Conservation (phyloP, 441 rosid genomes). For the Macaranga tanarius region DNA sequence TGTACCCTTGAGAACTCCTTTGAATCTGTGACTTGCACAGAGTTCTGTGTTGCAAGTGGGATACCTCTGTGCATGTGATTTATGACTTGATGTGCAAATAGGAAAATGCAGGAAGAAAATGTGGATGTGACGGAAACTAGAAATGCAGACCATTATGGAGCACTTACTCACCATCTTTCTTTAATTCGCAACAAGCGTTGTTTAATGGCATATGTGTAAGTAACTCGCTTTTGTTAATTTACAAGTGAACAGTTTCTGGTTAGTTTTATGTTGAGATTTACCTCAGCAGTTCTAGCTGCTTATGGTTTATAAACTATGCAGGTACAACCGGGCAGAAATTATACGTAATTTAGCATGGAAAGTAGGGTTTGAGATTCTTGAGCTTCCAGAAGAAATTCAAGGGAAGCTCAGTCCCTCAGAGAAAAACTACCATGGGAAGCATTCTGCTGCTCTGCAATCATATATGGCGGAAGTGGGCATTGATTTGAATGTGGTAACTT, state of each 20-base stretch:
- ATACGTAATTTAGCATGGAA: constrained; percentile 73
- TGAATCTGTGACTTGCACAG: not conserved
- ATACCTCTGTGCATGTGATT: not conserved
- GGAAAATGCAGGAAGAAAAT: constrained; percentile 88
- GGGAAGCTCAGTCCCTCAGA: constrained; percentile 67
- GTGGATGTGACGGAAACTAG: constrained; percentile 71
- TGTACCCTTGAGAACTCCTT: not conserved
- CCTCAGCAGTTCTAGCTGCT: not conserved
- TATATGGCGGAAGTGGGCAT: constrained; percentile 71
- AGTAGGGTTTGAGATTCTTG: constrained; percentile 67
- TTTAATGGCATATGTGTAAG: constrained; percentile 85
- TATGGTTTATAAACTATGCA: constrained; percentile 27
- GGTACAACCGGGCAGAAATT: constrained; percentile 79
- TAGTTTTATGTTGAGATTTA: constrained; percentile 13
- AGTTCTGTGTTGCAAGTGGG: not conserved
- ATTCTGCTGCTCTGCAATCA: constrained; percentile 58
- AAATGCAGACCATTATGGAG: constrained; percentile 87
- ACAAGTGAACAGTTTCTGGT: constrained; percentile 13
- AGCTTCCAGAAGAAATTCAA: constrained; percentile 72
- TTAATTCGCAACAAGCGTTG: constrained; percentile 83
- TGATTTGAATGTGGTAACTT: constrained; percentile 75
- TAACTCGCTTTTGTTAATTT: constrained; percentile 10
- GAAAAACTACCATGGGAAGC: constrained; percentile 63
- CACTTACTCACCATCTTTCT: constrained; percentile 81
- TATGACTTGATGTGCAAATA: constrained; percentile 22